Evolutionary conservation across 2,329 filamentous ascomycete genomes (phyloP).

Genomic region (Fusarium verticillioides): DNA sequence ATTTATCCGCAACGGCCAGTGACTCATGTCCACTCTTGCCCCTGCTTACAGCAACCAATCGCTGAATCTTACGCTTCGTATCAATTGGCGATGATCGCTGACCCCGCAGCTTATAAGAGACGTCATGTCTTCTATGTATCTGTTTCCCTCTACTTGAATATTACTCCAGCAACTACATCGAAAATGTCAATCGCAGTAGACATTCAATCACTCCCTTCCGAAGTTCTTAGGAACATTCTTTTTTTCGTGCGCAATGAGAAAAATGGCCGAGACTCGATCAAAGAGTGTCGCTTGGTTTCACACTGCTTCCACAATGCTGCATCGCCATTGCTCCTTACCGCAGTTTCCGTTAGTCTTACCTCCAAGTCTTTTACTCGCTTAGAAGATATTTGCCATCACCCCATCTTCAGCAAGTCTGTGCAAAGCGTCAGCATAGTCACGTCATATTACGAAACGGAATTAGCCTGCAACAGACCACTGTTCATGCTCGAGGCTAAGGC

Average conservation of each 20-base stretch:
- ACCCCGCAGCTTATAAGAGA: neutral
- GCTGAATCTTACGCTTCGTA: neutral
- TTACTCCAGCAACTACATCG: too few relatives aligned
- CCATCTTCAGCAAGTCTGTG: neutral
- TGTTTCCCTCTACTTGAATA: neutral
- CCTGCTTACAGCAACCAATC: neutral
- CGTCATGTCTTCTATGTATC: neutral
- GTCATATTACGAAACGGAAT: neutral
- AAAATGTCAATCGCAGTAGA: neutral
- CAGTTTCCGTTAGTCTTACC: neutral
- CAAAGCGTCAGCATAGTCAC: neutral
- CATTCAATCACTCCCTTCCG: neutral
- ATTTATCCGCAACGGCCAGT: neutral
- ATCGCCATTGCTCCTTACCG: neutral
- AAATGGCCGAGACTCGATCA: neutral
- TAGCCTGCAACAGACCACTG: neutral
- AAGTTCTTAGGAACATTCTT: neutral
- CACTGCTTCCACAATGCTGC: neutral
- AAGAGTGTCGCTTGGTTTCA: neutral
- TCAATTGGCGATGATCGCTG: accelerated
- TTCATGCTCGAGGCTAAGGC: neutral
- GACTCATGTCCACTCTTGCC: neutral
- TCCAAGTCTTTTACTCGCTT: neutral
- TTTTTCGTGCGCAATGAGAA: neutral
- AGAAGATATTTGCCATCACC: neutral